These are phyloP conservation scores for Harrya chromipes DNA, from an alignment of 768 basidiomycete species.

Conservation along the genomic window DNA sequence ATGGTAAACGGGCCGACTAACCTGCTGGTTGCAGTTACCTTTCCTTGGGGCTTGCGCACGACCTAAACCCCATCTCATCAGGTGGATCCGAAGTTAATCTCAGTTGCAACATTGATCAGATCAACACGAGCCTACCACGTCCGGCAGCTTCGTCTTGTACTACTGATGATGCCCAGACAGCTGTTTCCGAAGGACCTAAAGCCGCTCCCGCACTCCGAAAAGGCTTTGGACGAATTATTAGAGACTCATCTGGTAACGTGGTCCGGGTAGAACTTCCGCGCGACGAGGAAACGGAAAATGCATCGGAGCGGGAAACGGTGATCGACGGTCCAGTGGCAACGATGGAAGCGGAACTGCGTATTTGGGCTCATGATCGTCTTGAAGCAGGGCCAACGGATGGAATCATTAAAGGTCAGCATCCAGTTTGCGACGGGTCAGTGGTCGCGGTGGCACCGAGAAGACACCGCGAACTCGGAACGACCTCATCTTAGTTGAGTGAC, in stretches of 20 bases:
- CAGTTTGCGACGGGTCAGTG: not conserved
- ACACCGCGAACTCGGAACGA: conserved; percentile 1
- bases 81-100: conserved; percentile 60
- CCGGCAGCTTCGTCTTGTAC: not conserved
- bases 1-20: not conserved
- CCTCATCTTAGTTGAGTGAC: conserved; percentile 2
- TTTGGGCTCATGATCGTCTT: conserved; percentile 15
- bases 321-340: conserved; percentile 37
- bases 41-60: conserved; percentile 68
- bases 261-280: conserved; percentile 64
- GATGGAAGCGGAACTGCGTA: conserved; percentile 14
- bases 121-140: not conserved
- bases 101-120: not conserved
- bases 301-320: conserved; percentile 27
- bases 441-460: not conserved
- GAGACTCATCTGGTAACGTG: conserved; percentile 76
- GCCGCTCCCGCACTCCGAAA: conserved; percentile 41
- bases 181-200: conserved; percentile 12
- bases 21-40: conserved; percentile 53
- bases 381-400: not conserved
- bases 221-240: conserved; percentile 78
- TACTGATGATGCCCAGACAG: not conserved
- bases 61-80: conserved; percentile 62
- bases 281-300: conserved; percentile 38
- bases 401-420: conserved; percentile 35